Evolutionary conservation across 352 stramenopile species (phyloP).

Genomic region (Globisporangium alternatum): DNA sequence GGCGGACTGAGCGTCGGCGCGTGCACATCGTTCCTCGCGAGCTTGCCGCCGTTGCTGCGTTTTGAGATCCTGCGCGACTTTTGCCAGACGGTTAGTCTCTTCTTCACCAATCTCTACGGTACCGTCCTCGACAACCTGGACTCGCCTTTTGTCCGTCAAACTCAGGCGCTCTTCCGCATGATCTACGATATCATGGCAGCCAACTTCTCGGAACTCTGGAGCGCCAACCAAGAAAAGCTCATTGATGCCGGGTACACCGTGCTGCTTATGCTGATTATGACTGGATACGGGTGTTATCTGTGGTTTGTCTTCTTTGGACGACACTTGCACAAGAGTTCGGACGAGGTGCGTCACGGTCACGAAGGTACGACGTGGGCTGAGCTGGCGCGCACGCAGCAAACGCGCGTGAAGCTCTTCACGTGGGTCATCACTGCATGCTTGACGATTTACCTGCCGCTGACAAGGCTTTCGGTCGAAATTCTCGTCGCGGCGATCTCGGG

Average conservation of each 20-base stretch:
- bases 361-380: slow-evolving; percentile 38
- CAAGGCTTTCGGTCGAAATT: slow-evolving; percentile 35
- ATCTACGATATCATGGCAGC: slow-evolving; percentile 31
- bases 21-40: not conserved
- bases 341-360: slow-evolving; percentile 46
- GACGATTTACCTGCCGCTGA: slow-evolving; percentile 45
- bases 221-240: slow-evolving; percentile 11
- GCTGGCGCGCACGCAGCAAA: slow-evolving; percentile 30
- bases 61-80: slow-evolving; percentile 50
- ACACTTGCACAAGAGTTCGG: slow-evolving; percentile 32
- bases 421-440: slow-evolving; percentile 39
- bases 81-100: slow-evolving; percentile 37
- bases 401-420: slow-evolving; percentile 34
- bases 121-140: slow-evolving; percentile 25
- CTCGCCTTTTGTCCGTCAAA: not conserved
- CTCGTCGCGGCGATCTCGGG: slow-evolving; percentile 9
- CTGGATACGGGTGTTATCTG: slow-evolving; percentile 34
- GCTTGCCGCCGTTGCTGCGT: slow-evolving; percentile 34
- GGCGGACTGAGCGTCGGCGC: slow-evolving; percentile 18
- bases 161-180: slow-evolving; percentile 12
- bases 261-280: slow-evolving; percentile 24
- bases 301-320: slow-evolving; percentile 37
- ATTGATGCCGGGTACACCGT: slow-evolving; percentile 24
- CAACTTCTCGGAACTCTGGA: slow-evolving; percentile 26
- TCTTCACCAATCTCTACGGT: slow-evolving; percentile 40